phyloP scores from a whole-genome alignment of 192 early-diverging fungal genomes.

The Coemansia sp. region DNA sequence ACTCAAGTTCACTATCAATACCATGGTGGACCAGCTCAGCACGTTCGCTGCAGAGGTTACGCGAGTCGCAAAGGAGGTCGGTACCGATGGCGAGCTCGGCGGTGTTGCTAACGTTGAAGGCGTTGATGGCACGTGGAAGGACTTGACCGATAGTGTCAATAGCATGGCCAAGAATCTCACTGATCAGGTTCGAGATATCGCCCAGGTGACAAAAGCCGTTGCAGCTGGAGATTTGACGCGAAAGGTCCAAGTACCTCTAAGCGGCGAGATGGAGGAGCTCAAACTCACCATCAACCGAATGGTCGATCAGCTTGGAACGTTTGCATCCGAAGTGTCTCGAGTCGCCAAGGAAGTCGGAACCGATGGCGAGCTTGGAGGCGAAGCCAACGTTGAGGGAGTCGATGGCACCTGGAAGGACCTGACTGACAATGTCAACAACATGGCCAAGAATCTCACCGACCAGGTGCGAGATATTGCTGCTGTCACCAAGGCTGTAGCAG shows the following conservation, averaged over 20 bases:
- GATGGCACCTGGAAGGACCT: slow-evolving; percentile 58
- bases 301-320: slow-evolving; percentile 57
- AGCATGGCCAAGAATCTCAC: slow-evolving; percentile 65
- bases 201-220: slow-evolving; percentile 54
- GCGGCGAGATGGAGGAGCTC: slow-evolving; percentile 56
- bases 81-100: slow-evolving; percentile 63
- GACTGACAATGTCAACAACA: slow-evolving; percentile 61
- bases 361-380: slow-evolving; percentile 57
- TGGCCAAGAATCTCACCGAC: slow-evolving; percentile 61
- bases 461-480: slow-evolving; percentile 60
- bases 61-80: slow-evolving; percentile 60
- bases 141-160: slow-evolving; percentile 64
- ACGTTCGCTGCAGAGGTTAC: slow-evolving; percentile 61
- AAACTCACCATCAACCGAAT: slow-evolving; percentile 54
- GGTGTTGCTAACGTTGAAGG: slow-evolving; percentile 57
- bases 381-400: slow-evolving; percentile 55
- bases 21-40: slow-evolving; percentile 59
- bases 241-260: slow-evolving; percentile 39
- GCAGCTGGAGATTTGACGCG: slow-evolving; percentile 51
- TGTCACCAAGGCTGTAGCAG: slow-evolving; percentile 63
- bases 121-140: slow-evolving; percentile 63
- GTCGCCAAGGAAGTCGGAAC: slow-evolving; percentile 60
- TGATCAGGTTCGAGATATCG: slow-evolving; percentile 61
- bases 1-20: slow-evolving; percentile 59
- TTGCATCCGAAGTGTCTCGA: slow-evolving; percentile 55